A percentile compares a stretch with the other conserved stretches of the same genome.
Evolutionary conservation across 2,329 filamentous ascomycete genomes (phyloP).

Genomic region (Eutypa lata): DNA sequence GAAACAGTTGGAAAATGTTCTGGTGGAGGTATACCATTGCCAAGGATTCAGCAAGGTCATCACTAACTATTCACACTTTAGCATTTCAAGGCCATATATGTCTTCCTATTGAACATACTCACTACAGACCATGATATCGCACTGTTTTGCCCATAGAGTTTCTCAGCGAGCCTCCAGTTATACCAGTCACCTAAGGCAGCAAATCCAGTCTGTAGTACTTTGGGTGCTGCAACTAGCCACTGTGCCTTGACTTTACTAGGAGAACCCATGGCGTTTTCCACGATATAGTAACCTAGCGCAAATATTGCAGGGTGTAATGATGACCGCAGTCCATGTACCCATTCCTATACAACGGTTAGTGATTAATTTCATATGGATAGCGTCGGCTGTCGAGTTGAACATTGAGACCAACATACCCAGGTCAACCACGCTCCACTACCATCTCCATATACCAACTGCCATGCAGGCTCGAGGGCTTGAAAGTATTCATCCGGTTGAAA

Average conservation of each 20-base stretch:
- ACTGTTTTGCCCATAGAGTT: constrained; percentile 65
- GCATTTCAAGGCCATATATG: background rate
- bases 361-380: background rate
- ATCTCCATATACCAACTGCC: constrained; percentile 78
- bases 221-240: constrained; percentile 70
- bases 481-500: constrained; percentile 99
- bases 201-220: constrained; percentile 71
- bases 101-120: constrained; percentile 32
- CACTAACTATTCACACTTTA: constrained; percentile 50
- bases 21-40: constrained; percentile 94
- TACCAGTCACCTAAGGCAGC: constrained; percentile 80
- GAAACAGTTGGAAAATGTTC: constrained; percentile 90
- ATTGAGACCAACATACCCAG: constrained; percentile 63
- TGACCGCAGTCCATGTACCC: constrained; percentile 81
- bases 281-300: constrained; percentile 66
- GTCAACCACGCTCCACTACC: constrained; percentile 86
- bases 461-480: constrained; percentile 91
- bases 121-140: constrained; percentile 68
- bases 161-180: constrained; percentile 77
- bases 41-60: constrained; percentile 77
- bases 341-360: constrained; percentile 65
- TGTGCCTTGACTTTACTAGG: constrained; percentile 57
- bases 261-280: constrained; percentile 53
- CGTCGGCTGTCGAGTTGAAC: background rate
- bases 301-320: constrained; percentile 91